Conservation (phyloP, 2,329 filamentous ascomycete species). For the Penicillium sp. region DNA sequence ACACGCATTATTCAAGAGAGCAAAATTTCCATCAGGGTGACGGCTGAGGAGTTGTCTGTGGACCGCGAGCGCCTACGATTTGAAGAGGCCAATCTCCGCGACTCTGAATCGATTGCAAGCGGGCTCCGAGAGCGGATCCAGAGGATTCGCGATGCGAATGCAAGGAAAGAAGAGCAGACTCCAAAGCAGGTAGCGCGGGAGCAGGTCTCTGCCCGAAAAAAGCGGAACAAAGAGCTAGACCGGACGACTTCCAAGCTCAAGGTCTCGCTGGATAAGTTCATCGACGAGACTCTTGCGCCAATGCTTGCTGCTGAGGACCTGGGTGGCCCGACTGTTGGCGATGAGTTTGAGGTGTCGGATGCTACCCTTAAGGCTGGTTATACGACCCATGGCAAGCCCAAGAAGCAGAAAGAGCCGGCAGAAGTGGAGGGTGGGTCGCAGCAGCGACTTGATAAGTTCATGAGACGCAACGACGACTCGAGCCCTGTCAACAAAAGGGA, state of each 20-base stretch:
- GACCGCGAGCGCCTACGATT: slow-evolving; percentile 41
- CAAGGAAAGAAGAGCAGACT: slow-evolving; percentile 56
- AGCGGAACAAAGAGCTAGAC: slow-evolving; percentile 59
- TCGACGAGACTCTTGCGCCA: slow-evolving; percentile 64
- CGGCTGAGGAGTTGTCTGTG: slow-evolving; percentile 39
- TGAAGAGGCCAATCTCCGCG: slow-evolving; percentile 47
- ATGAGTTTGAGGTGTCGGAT: slow-evolving; percentile 62
- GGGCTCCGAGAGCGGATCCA: slow-evolving; percentile 58
- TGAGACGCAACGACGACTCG: slow-evolving; percentile 36
- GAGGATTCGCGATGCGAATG: slow-evolving; percentile 55
- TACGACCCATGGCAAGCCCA: slow-evolving; percentile 50
- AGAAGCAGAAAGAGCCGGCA: slow-evolving; percentile 33
- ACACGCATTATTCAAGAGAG: slow-evolving; percentile 63
- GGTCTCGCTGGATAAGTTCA: slow-evolving; percentile 64
- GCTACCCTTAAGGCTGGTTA: slow-evolving; percentile 53
- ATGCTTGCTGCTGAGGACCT: slow-evolving; percentile 81
- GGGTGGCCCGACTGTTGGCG: slow-evolving; percentile 76
- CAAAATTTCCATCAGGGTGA: slow-evolving; percentile 53
- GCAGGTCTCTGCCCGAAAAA: slow-evolving; percentile 57
- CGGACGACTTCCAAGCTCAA: slow-evolving; percentile 59
- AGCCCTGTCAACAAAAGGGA: slow-evolving; percentile 44
- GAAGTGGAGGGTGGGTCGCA: slow-evolving; percentile 39
- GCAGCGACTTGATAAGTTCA: slow-evolving; percentile 51
- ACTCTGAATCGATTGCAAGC: slow-evolving; percentile 46
- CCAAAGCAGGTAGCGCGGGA: slow-evolving; percentile 61